Evolutionary conservation across 2,329 filamentous ascomycete species (phyloP).

Genomic region (Alternaria alternata): DNA sequence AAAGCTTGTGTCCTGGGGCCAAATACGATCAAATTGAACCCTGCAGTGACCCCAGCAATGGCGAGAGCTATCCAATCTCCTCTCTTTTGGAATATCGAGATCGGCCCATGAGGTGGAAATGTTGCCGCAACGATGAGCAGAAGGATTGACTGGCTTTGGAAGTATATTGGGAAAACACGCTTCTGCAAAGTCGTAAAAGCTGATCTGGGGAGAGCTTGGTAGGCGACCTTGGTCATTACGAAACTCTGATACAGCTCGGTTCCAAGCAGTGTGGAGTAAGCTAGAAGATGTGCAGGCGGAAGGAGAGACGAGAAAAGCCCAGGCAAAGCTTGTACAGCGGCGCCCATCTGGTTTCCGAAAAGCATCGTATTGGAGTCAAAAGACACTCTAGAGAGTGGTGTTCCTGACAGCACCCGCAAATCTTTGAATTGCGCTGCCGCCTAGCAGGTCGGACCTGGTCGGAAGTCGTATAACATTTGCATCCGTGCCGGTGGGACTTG

Average conservation of each 20-base stretch:
- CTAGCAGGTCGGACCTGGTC: constrained; percentile 2
- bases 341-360: not conserved
- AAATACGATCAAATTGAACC: constrained; percentile 48
- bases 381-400: too few relatives aligned
- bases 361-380: rapidly evolving
- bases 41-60: constrained; percentile 42
- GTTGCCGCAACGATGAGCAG: constrained; percentile 47
- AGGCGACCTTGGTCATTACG: constrained; percentile 52
- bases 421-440: constrained; percentile 12
- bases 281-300: constrained; percentile 49
- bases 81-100: constrained; percentile 34
- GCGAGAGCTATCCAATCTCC: constrained; percentile 38
- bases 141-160: constrained; percentile 49
- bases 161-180: constrained; percentile 53
- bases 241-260: constrained; percentile 54
- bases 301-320: constrained; percentile 11
- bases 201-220: constrained; percentile 45
- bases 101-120: constrained; percentile 43
- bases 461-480: not conserved
- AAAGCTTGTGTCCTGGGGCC: constrained; percentile 46
- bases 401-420: not conserved
- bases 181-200: constrained; percentile 53
- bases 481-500: not conserved
- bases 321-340: not conserved
- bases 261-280: constrained; percentile 53